These are phyloP conservation scores for Hyphopichia wangnamkhiaoensis DNA, from an alignment of 1,139 yeast species.

Conservation along the genomic window DNA sequence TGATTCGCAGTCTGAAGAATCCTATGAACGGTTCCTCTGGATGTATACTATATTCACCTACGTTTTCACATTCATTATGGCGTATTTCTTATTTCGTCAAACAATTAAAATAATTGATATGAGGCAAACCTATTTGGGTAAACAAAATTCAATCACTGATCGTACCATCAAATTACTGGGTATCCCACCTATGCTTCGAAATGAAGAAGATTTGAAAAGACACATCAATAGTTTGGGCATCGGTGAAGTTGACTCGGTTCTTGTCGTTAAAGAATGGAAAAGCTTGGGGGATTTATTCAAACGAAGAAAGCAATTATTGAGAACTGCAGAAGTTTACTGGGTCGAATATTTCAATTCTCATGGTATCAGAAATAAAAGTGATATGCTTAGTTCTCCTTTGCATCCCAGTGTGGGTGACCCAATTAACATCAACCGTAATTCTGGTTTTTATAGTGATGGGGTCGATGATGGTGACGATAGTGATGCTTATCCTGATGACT, in stretches of 20 bases:
- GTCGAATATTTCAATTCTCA: slow-evolving; percentile 61
- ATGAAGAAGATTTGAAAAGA: slow-evolving; percentile 63
- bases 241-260: slow-evolving; percentile 75
- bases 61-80: slow-evolving; percentile 38
- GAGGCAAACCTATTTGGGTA: slow-evolving; percentile 44
- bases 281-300: slow-evolving; percentile 65
- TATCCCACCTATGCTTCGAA: slow-evolving; percentile 73
- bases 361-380: slow-evolving; percentile 31
- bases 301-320: slow-evolving; percentile 53
- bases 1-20: slow-evolving; percentile 1
- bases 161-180: slow-evolving; percentile 48
- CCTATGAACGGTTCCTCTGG: slow-evolving; percentile 33
- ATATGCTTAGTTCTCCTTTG: slow-evolving; percentile 28
- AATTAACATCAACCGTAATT: slow-evolving; percentile 19
- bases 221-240: slow-evolving; percentile 78
- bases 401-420: slow-evolving; percentile 33
- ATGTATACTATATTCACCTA: slow-evolving; percentile 46
- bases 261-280: slow-evolving; percentile 85
- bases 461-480: slow-evolving; percentile 9
- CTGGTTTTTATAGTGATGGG: slow-evolving; percentile 12
- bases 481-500: slow-evolving; percentile 2
- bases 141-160: slow-evolving; percentile 47
- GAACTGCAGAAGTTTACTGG: slow-evolving; percentile 72
- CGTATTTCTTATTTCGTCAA: slow-evolving; percentile 34
- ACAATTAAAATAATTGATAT: slow-evolving; percentile 39